Evolutionary conservation across 768 basidiomycete species (phyloP), one percentile per base, ranked within the genome.

Genomic region (Sporobolomyces phaffii): DNA sequence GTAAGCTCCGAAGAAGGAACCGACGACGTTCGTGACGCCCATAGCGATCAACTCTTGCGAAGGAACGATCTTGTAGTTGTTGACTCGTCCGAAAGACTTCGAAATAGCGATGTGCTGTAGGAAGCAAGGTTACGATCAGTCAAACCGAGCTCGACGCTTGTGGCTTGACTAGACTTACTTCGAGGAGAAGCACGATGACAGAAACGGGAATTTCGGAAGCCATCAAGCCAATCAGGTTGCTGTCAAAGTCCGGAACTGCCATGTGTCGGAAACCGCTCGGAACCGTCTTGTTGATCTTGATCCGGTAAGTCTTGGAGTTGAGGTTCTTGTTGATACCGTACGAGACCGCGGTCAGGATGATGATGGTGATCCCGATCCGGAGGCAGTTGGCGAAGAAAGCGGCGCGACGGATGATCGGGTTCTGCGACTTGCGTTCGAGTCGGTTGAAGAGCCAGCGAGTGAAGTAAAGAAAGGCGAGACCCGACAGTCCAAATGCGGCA

Each of bases 41-140:
- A 98, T 96, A 41, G 94, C 93, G 72, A 97, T 88, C 54, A 97
- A 82, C 77, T 96, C 92, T 77, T 96, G 91, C 79, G 90, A 90
- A 5, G 93, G 90, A 73, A 80, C 76, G 76, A 82, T 81, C 77
- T 90, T 94, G 81, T 98, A 99, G 31, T 86, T 86, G 76, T 99
- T 98, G 71, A 97, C 77, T 70, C 96, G 87, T 62, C 94, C 94
- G 77, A 97, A 97, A 2, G 91, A 79, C 84, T 75, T 76, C 88
- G 89, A 89, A 72, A 99, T 99, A 41, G 93, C 88, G 64, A 98
- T 97, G 79, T 99, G 94, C 78, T 58, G 43, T 17, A 22, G 34
- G 31, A 52, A 14, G 33, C 29, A 52, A n/a, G 8, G 6, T 13
- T 14, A 8, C 17, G 3, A 34, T 14, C 50, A 52, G 14, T 24